Evolutionary conservation across 371 early-diverging fungal genomes (phyloP).

Genomic region (Coemansia sp.): DNA sequence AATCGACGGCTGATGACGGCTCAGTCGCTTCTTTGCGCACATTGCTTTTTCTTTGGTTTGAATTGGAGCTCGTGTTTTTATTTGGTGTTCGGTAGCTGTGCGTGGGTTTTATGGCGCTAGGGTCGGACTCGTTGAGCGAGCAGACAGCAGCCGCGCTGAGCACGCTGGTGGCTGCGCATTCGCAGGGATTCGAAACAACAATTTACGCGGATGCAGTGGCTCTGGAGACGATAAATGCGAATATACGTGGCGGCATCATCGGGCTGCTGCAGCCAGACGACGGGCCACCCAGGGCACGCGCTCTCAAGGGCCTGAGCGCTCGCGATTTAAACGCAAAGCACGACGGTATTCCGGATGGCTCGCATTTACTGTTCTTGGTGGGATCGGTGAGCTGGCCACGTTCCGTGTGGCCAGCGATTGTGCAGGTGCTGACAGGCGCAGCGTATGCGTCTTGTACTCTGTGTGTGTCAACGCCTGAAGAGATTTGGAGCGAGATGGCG

Average conservation of each 20-base stretch:
- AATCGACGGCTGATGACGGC: background rate
- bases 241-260: conserved; percentile 13
- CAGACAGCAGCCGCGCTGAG: conserved; percentile 5
- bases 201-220: conserved; percentile 39
- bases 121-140: conserved; percentile 10
- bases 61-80: background rate
- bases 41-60: background rate
- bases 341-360: conserved; percentile 22
- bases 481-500: conserved; percentile 23
- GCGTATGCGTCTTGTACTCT: conserved; percentile 26
- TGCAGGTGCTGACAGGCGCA: background rate
- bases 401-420: conserved; percentile 17
- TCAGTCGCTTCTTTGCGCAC: background rate
- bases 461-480: conserved; percentile 28
- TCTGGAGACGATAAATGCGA: conserved; percentile 27
- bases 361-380: conserved; percentile 31
- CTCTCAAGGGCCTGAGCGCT: conserved; percentile 13
- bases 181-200: conserved; percentile 34
- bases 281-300: conserved; percentile 12
- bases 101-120: background rate
- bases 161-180: conserved; percentile 14
- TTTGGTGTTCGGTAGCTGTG: background rate
- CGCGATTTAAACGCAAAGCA: background rate
- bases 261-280: conserved; percentile 18
- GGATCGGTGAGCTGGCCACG: conserved; percentile 33